These are phyloP conservation scores for Delitschia confertaspora DNA, from an alignment of 495 filamentous ascomycete genomes.

Conservation along the genomic window DNA sequence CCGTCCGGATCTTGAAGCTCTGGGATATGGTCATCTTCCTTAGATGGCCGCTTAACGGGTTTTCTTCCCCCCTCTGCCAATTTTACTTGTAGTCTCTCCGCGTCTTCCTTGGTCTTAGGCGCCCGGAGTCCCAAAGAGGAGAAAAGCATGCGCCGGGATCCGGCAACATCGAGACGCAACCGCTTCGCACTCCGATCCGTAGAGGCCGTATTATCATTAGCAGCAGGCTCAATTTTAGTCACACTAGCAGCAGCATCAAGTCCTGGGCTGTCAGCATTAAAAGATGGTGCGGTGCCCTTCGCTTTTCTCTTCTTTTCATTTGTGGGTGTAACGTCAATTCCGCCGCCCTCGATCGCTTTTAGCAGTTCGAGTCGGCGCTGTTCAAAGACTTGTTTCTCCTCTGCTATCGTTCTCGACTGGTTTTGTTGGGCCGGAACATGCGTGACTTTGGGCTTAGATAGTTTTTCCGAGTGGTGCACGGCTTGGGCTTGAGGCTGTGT, in stretches of 20 bases:
- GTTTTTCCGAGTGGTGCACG: too few species aligned
- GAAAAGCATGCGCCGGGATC: slow-evolving; percentile 60
- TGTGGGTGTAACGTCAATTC: background rate
- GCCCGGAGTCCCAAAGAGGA: slow-evolving; percentile 60
- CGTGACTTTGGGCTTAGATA: too few species aligned
- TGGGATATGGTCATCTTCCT: background rate
- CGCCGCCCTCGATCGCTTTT: background rate
- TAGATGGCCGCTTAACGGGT: background rate
- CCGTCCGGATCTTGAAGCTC: slow-evolving; percentile 35
- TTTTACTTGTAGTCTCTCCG: slow-evolving; percentile 51
- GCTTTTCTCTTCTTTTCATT: background rate
- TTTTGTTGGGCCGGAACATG: background rate
- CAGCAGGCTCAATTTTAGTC: background rate
- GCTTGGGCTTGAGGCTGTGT: too few species aligned
- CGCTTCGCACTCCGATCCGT: slow-evolving; percentile 27
- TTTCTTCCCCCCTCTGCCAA: slow-evolving; percentile 39
- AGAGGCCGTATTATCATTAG: background rate
- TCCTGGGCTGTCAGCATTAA: too few species aligned
- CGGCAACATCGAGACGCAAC: slow-evolving; percentile 52
- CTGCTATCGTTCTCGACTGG: too few species aligned
- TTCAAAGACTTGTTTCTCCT: slow-evolving; percentile 13
- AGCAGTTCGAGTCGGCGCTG: background rate
- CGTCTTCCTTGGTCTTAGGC: slow-evolving; percentile 59
- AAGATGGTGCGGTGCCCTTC: too few species aligned
- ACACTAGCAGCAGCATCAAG: background rate